Percentiles rank a stretch among this genome's conserved stretches.
These are phyloP conservation scores for Cylindrotheca closterium DNA, from an alignment of 108 stramenopile species.

Conservation along the genomic window DNA sequence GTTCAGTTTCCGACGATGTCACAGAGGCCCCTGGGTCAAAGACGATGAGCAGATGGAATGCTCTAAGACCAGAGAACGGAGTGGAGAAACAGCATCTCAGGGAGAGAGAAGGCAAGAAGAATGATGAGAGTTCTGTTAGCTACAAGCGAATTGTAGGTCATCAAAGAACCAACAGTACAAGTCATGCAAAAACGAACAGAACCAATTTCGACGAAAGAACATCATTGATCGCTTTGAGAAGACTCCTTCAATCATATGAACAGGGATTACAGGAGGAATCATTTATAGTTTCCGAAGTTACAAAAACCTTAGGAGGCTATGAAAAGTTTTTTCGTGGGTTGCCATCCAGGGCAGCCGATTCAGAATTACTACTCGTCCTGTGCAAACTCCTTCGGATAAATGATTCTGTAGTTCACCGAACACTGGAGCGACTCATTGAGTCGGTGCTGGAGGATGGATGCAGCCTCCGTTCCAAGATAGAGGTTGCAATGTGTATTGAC, in stretches of 20 bases:
- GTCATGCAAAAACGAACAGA: background rate
- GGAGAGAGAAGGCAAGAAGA: background rate
- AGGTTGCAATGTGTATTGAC: background rate
- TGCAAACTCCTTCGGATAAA: background rate
- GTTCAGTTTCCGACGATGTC: no score
- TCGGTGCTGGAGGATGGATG: background rate
- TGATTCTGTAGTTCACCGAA: background rate
- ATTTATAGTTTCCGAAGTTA: background rate
- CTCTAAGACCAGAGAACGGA: slow-evolving; percentile 9
- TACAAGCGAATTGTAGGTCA: no score
- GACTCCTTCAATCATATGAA: background rate
- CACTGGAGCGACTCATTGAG: background rate
- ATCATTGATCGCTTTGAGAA: background rate
- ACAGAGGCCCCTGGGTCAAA: no score
- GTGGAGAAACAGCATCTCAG: background rate
- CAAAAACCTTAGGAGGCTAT: background rate
- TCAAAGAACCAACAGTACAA: background rate
- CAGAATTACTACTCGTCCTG: background rate
- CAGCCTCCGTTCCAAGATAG: background rate
- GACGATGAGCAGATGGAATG: slow-evolving; percentile 37
- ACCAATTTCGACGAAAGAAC: background rate
- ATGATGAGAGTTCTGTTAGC: background rate
- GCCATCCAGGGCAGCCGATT: background rate
- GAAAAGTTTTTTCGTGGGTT: background rate
- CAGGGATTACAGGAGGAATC: background rate